Evolutionary conservation across 768 basidiomycete species (phyloP).

Genomic region (Rubroboletus pulcherrimus): DNA sequence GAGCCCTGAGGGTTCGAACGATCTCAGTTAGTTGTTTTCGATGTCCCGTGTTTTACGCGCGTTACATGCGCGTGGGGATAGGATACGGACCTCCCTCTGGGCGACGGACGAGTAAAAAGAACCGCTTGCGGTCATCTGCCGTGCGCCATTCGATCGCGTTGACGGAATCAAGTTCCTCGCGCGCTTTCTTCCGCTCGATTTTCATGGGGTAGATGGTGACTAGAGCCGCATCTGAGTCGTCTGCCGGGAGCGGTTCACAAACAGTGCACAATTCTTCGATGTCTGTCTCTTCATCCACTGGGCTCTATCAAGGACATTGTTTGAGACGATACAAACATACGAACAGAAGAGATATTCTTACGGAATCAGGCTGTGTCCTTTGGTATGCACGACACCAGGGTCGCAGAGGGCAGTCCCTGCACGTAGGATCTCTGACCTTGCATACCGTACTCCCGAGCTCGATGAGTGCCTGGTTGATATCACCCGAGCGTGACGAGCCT

Average conservation of each 20-base stretch:
- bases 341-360: background rate
- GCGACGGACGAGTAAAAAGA: constrained; percentile 75
- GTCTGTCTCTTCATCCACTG: constrained; percentile 37
- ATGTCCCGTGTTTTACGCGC: background rate
- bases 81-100: constrained; percentile 69
- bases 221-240: constrained; percentile 10
- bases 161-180: constrained; percentile 82
- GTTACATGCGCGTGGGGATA: background rate
- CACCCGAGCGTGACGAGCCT: constrained; percentile 56
- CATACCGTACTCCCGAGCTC: constrained; percentile 94
- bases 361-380: constrained; percentile 10
- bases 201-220: constrained; percentile 90
- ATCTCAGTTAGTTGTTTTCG: constrained; percentile 4
- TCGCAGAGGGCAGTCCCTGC: constrained; percentile 67
- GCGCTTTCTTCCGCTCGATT: constrained; percentile 71
- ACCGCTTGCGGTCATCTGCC: constrained; percentile 38
- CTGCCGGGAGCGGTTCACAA: constrained; percentile 55
- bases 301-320: background rate
- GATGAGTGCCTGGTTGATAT: constrained; percentile 91
- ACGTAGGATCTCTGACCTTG: constrained; percentile 77
- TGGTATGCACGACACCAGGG: constrained; percentile 65
- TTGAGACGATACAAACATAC: background rate
- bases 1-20: constrained; percentile 53
- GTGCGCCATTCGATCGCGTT: constrained; percentile 80
- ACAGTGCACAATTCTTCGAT: constrained; percentile 75